Conservation (phyloP, 768 basidiomycete species). For the Calocera viscosa region DNA sequence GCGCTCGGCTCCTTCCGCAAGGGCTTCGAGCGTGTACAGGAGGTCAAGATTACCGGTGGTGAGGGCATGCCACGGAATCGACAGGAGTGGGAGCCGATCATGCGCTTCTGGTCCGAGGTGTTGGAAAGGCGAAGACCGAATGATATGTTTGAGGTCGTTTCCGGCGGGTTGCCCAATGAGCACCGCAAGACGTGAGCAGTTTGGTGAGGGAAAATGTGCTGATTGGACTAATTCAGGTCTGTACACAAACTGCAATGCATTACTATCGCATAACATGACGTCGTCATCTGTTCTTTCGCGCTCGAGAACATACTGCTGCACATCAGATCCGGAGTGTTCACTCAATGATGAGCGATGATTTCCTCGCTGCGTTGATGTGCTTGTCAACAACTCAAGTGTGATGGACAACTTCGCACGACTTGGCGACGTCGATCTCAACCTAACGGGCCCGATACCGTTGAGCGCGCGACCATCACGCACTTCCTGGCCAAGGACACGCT, state of each 20-base stretch:
- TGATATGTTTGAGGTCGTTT: constrained; percentile 51
- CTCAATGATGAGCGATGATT: too few species aligned
- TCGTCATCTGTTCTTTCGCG: too few species aligned
- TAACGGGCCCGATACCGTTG: constrained; percentile 3
- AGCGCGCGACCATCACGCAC: background rate
- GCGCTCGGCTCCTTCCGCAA: constrained; percentile 45
- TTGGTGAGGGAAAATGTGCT: too few species aligned
- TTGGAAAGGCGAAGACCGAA: constrained; percentile 43
- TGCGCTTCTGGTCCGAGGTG: constrained; percentile 73
- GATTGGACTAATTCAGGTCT: too few species aligned
- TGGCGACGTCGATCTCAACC: constrained; percentile 4
- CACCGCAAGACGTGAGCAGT: too few species aligned
- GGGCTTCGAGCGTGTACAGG: constrained; percentile 38
- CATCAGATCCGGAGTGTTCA: too few species aligned
- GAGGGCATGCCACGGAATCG: constrained; percentile 62
- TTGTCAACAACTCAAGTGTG: background rate
- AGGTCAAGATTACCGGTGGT: constrained; percentile 35
- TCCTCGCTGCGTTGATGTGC: background rate
- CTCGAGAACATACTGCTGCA: too few species aligned
- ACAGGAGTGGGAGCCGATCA: constrained; percentile 72
- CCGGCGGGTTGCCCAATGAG: too few species aligned
- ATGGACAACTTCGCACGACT: background rate
- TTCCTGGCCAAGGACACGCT: constrained; percentile 1
- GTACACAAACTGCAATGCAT: too few species aligned
- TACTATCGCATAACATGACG: too few species aligned